Conservation (phyloP, 2,329 filamentous ascomycete genomes). For the Aureobasidium sp. region DNA sequence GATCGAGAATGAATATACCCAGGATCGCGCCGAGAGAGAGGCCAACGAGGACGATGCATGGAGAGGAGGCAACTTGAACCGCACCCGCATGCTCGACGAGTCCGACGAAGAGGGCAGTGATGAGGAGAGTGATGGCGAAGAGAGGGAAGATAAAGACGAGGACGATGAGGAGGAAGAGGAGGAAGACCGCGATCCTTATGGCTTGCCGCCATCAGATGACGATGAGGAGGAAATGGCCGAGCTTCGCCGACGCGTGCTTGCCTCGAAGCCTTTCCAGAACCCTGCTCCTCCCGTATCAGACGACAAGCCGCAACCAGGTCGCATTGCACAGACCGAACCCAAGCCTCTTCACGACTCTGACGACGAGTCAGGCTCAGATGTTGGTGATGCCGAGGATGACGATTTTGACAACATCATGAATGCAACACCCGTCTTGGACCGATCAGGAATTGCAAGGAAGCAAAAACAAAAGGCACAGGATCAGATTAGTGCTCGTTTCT, state of each 20-base stretch:
- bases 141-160: conserved; percentile 38
- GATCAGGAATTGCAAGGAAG: conserved; percentile 63
- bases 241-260: conserved; percentile 79
- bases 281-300: conserved; percentile 30
- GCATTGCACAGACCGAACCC: conserved; percentile 51
- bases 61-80: conserved; percentile 85
- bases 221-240: conserved; percentile 92
- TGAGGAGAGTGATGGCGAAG: conserved; percentile 37
- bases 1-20: conserved; percentile 80
- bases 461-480: conserved; percentile 49
- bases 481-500: conserved; percentile 43
- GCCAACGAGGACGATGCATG: conserved; percentile 66
- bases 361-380: conserved; percentile 65
- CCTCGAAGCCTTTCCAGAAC: conserved; percentile 80
- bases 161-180: conserved; percentile 37
- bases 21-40: conserved; percentile 62
- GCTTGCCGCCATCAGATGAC: conserved; percentile 67
- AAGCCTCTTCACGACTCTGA: conserved; percentile 50
- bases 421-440: conserved; percentile 82
- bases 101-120: conserved; percentile 43
- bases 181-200: conserved; percentile 59
- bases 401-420: conserved; percentile 92
- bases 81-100: conserved; percentile 44
- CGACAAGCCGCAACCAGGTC: conserved; percentile 53
- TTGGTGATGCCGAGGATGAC: conserved; percentile 59